phyloP scores from a whole-genome alignment of 768 basidiomycete genomes.

The Cantharellus cinnabarinus region DNA sequence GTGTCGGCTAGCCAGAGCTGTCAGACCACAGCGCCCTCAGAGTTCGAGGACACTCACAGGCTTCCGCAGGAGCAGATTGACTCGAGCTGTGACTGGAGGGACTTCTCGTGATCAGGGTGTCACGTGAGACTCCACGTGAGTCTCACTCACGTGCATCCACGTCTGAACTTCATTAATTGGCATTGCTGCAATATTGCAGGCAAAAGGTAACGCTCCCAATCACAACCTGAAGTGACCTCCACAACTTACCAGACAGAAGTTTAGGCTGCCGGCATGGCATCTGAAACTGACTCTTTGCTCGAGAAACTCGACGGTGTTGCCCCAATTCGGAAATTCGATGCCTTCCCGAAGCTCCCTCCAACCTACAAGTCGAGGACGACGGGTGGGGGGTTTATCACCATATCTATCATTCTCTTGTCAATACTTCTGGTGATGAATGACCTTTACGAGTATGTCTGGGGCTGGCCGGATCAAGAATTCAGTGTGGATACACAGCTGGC shows the following conservation, averaged over 20 bases:
- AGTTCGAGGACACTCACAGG: too few relatives aligned
- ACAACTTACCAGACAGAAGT: too few relatives aligned
- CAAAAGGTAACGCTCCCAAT: too few relatives aligned
- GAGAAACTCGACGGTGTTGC: slow-evolving; percentile 36
- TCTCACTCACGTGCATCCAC: background rate
- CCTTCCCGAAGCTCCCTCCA: slow-evolving; percentile 67
- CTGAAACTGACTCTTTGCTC: slow-evolving; percentile 8
- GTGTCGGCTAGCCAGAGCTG: too few relatives aligned
- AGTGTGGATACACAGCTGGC: slow-evolving; percentile 48
- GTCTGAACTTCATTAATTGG: too few relatives aligned
- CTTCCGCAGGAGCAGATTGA: too few relatives aligned
- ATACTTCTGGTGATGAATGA: slow-evolving; percentile 71
- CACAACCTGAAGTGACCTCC: too few relatives aligned
- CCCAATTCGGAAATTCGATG: slow-evolving; percentile 60
- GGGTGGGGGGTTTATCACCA: slow-evolving; percentile 61
- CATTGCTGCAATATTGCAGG: too few relatives aligned
- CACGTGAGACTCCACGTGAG: background rate
- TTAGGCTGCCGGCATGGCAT: background rate
- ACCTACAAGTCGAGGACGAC: slow-evolving; percentile 65
- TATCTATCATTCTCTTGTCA: slow-evolving; percentile 43
- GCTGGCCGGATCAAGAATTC: slow-evolving; percentile 82
- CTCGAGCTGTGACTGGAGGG: too few relatives aligned
- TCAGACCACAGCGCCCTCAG: too few relatives aligned
- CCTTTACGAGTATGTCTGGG: slow-evolving; percentile 78
- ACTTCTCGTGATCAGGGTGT: too few relatives aligned